Conservation (phyloP, 1,284 basidiomycete species). For the Rhodofomes roseus region DNA sequence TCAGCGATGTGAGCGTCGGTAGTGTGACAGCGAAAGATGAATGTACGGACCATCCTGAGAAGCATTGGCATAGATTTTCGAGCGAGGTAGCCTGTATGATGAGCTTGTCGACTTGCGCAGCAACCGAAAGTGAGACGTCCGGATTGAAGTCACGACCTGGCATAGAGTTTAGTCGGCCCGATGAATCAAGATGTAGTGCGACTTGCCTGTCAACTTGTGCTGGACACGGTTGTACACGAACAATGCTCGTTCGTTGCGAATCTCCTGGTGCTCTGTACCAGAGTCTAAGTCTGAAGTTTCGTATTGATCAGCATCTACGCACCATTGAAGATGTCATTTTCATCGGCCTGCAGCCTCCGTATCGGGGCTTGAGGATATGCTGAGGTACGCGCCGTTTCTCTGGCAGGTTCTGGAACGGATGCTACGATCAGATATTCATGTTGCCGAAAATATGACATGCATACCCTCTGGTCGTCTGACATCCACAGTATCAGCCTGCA, state of each 20-base stretch:
- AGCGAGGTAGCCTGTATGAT: conserved; percentile 89
- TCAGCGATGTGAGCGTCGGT: background rate
- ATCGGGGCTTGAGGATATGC: conserved; percentile 73
- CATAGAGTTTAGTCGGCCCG: too few relatives aligned
- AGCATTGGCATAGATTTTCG: conserved; percentile 94
- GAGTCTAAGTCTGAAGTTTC: conserved; percentile 5
- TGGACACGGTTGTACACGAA: conserved; percentile 92
- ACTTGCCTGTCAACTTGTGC: conserved; percentile 84
- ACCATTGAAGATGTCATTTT: conserved; percentile 83
- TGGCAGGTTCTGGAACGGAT: background rate
- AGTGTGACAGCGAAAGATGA: background rate
- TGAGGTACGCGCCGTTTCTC: conserved; percentile 60
- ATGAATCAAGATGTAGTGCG: too few relatives aligned
- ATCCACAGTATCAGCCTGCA: conserved; percentile 67
- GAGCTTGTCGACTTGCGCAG: conserved; percentile 84
- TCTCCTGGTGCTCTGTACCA: conserved; percentile 68
- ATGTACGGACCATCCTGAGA: conserved; percentile 82
- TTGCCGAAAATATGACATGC: conserved; percentile 6
- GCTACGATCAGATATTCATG: conserved; percentile 11
- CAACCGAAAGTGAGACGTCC: conserved; percentile 66
- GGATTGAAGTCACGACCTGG: conserved; percentile 89
- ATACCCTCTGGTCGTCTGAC: conserved; percentile 58
- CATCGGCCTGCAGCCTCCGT: conserved; percentile 74
- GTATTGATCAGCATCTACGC: conserved; percentile 9
- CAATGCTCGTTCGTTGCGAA: conserved; percentile 86